Percentiles rank a stretch among this genome's conserved stretches.
phyloP scores from a whole-genome alignment of 192 early-diverging fungal species.

The Glomus cerebriforme region DNA sequence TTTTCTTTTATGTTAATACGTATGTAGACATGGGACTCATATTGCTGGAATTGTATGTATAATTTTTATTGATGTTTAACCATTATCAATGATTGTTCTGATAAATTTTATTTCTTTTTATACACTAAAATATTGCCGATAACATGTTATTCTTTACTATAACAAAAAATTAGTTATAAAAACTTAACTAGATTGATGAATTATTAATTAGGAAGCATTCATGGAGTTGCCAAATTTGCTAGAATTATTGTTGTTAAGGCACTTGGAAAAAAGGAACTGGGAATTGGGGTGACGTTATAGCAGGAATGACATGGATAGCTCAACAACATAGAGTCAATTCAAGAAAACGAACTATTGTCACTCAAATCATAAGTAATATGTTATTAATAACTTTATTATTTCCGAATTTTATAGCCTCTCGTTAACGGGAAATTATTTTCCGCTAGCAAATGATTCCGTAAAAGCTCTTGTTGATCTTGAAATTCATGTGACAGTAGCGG shows the following conservation, averaged over 20 bases:
- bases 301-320: not conserved
- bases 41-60: no score
- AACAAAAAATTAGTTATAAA: no score
- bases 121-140: no score
- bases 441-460: not conserved
- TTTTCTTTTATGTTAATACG: no score
- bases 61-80: no score
- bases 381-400: not conserved
- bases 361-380: no score
- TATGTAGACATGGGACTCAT: no score
- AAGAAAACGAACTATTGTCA: not conserved
- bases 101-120: no score
- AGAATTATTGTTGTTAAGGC: not conserved
- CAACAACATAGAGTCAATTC: not conserved
- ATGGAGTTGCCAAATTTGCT: not conserved
- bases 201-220: not conserved
- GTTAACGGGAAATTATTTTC: not conserved
- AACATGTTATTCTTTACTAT: not conserved
- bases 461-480: not conserved
- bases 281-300: not conserved
- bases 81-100: no score
- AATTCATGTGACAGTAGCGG: not conserved
- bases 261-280: not conserved
- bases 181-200: no score
- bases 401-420: not conserved